Conservation (phyloP, 2,329 filamentous ascomycete species). For the Clonostachys chloroleuca region DNA sequence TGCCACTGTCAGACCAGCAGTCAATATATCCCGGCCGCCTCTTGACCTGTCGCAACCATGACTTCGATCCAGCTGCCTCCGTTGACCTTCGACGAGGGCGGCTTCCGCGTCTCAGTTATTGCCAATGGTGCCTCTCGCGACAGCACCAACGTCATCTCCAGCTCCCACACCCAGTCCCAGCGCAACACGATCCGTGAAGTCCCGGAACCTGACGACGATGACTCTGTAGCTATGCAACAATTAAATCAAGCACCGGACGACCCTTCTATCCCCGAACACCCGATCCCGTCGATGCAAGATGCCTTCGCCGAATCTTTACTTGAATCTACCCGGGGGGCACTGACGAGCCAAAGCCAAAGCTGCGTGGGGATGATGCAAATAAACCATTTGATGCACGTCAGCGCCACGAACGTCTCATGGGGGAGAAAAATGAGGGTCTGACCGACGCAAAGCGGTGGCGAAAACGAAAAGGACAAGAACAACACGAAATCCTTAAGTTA, state of each 20-base stretch:
- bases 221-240: neutral
- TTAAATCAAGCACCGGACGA: neutral
- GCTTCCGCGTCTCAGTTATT: constrained; percentile 3
- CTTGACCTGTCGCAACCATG: constrained; percentile 1
- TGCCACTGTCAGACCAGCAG: neutral
- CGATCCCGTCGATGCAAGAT: constrained; percentile 71
- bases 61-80: constrained; percentile 5
- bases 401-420: constrained; percentile 63
- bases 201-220: neutral
- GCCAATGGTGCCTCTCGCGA: neutral
- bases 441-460: constrained; percentile 66
- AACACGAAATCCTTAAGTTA: constrained; percentile 87
- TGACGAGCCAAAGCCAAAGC: constrained; percentile 39
- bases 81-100: constrained; percentile 3
- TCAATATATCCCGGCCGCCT: neutral
- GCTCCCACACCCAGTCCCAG: neutral
- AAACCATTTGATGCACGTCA: too few relatives aligned
- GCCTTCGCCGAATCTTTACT: constrained; percentile 80
- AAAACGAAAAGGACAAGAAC: constrained; percentile 67
- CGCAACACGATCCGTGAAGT: neutral
- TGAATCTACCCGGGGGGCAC: constrained; percentile 56
- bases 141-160: neutral
- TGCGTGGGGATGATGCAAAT: constrained; percentile 25
- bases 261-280: constrained; percentile 44
- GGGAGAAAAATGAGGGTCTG: constrained; percentile 62